Evolutionary conservation across 768 basidiomycete species (phyloP), one percentile per base, ranked within the genome.

Genomic region (Sporobolomyces roseus): DNA sequence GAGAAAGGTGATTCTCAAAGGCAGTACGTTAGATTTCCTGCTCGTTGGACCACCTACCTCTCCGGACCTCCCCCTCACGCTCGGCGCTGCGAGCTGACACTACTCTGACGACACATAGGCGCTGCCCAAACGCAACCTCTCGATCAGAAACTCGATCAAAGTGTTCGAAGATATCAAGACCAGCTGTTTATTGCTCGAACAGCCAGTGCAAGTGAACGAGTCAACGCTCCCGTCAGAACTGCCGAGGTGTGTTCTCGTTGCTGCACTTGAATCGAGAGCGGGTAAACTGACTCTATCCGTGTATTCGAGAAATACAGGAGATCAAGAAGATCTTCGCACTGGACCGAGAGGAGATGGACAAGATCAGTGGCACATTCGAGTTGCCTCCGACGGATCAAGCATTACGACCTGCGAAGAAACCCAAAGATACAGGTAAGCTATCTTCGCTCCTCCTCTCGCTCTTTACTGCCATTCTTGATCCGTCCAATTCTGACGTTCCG

Each of bases 61-160:
- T n/a, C 55, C 25, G 16, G 13, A 10, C 8, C 36, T 38, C 4
- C 14, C 55, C 38, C 17, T 9, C 38, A 41, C 9, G 38, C 9
- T 41, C 17, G 38, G 9, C 17, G 38, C 38, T 41, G 38, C 17
- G 38, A 9, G 17, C 38, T 41, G 38, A 41, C 17, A 17, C 38
- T 41, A 9, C 17, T 41, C 17, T 41, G 17, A 19, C 30, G 29
- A 8, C n/a, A n/a, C n/a, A n/a, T 33, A 58, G 56, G 45, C 30
- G 25, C 38, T 16, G 56, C 45, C 38, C 41, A 58, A 27, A 58
- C 56, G 12, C 56, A 58, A 58, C 56, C 56, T n/a, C 56, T 58
- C 56, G 56, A 58, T 45, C 56, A 58, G 27, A 58, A 58, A 30
- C 27, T 58, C 3, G 56, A 58, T 19, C 5, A n/a, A 17, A 58